Conservation (phyloP, 352 stramenopile species). For the Phytophthora podocarpi region DNA sequence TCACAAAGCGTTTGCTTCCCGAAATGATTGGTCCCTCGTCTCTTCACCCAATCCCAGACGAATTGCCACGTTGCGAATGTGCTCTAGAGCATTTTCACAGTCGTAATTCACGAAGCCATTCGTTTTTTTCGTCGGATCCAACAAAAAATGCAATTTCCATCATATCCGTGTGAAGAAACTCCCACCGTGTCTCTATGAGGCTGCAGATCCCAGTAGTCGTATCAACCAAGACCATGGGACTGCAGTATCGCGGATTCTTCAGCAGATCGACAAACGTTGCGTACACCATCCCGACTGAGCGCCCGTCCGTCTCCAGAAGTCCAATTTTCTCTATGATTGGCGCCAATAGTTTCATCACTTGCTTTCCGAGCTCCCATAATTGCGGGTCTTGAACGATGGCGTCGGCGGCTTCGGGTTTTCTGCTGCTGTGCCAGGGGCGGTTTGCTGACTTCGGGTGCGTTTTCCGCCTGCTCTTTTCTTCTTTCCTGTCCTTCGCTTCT, state of each 20-base stretch:
- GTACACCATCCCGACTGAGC: not conserved
- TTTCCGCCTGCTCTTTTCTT: not conserved
- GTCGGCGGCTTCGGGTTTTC: not conserved
- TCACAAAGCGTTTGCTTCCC: too few species aligned
- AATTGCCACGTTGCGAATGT: not conserved
- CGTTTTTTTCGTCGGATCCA: conserved; percentile 5
- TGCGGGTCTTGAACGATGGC: not conserved
- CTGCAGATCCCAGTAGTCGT: not conserved
- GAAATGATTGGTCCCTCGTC: not conserved
- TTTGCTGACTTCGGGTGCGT: too few species aligned
- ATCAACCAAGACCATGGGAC: not conserved
- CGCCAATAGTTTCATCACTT: conserved; percentile 1
- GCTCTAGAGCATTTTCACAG: not conserved
- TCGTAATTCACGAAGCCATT: conserved; percentile 8
- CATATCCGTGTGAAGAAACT: conserved; percentile 14
- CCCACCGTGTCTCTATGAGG: not conserved
- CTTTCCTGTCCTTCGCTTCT: too few species aligned
- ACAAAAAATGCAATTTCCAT: conserved; percentile 13
- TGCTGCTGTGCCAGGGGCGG: too few species aligned
- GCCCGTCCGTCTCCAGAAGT: conserved; percentile 2
- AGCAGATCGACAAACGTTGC: conserved; percentile 1
- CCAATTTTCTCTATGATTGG: conserved; percentile 9
- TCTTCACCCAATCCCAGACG: not conserved
- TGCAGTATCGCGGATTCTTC: not conserved
- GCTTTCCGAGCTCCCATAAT: not conserved